phyloP scores from a whole-genome alignment of 176 grass and related monocot species.

The Panicum miliaceum region DNA sequence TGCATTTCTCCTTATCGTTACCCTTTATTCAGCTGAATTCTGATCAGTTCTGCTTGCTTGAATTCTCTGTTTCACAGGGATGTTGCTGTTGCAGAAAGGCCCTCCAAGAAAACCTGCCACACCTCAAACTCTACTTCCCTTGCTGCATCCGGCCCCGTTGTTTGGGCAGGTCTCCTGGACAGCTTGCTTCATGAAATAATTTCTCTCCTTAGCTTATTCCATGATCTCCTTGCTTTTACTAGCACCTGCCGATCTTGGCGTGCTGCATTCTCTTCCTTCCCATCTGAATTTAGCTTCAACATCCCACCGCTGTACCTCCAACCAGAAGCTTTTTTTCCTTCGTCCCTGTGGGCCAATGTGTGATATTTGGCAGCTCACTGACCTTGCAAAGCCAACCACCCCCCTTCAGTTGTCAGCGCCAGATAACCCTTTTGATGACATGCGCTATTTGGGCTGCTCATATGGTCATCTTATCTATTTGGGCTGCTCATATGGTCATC shows the following conservation, averaged over 20 bases:
- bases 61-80: conserved; percentile 28
- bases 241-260: conserved; percentile 63
- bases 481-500: conserved; percentile 54
- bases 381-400: conserved; percentile 9
- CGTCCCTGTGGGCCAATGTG: too few relatives aligned
- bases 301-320: conserved; percentile 52
- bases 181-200: conserved; percentile 50
- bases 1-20: too few relatives aligned
- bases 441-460: conserved; percentile 52
- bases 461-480: conserved; percentile 51
- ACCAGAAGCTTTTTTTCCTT: neutral
- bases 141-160: neutral
- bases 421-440: neutral
- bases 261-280: conserved; percentile 18
- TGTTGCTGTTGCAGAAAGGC: neutral
- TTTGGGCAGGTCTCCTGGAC: conserved; percentile 54
- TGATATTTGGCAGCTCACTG: conserved; percentile 11
- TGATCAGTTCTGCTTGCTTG: neutral
- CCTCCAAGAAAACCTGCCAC: conserved; percentile 11
- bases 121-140: conserved; percentile 3
- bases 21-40: too few relatives aligned
- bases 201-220: conserved; percentile 49
- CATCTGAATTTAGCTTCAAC: conserved; percentile 9
- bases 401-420: neutral
- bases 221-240: conserved; percentile 53